phyloP scores from a whole-genome alignment of 2,329 filamentous ascomycete species.

The Cladobotryum mycophilum region DNA sequence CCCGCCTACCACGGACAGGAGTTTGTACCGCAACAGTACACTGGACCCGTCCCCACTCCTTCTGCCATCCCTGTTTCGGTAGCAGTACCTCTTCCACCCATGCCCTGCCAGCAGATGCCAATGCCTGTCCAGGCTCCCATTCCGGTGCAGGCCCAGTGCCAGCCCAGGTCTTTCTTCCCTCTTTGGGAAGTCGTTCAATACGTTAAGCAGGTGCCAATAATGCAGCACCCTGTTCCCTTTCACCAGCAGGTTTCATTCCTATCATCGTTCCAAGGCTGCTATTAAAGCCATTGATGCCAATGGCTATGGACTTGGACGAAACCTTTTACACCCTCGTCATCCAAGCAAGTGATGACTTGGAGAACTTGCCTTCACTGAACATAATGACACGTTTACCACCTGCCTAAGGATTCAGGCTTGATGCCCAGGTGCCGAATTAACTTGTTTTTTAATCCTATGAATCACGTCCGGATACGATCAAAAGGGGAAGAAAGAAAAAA shows the following conservation, averaged over 20 bases:
- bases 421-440: background rate
- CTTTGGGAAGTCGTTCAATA: slow-evolving; percentile 50
- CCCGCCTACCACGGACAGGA: slow-evolving; percentile 39
- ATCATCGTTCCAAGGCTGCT: slow-evolving; percentile 47
- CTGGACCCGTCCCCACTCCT: slow-evolving; percentile 29
- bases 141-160: slow-evolving; percentile 30
- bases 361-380: slow-evolving; percentile 1
- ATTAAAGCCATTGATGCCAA: slow-evolving; percentile 21
- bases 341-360: background rate
- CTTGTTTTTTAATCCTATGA: background rate
- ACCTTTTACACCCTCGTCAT: background rate
- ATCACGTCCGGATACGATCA: background rate
- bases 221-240: slow-evolving; percentile 45
- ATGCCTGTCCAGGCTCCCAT: slow-evolving; percentile 29
- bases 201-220: slow-evolving; percentile 41
- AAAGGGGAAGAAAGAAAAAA: background rate
- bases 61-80: slow-evolving; percentile 18
- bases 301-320: background rate
- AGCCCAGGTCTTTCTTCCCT: slow-evolving; percentile 43
- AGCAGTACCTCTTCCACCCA: slow-evolving; percentile 17
- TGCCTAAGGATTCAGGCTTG: background rate
- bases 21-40: slow-evolving; percentile 40
- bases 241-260: slow-evolving; percentile 49
- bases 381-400: slow-evolving; percentile 1
- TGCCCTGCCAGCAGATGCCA: slow-evolving; percentile 26